phyloP scores from a whole-genome alignment of 139 green algal genomes.

The Ostreobium quekettii region DNA sequence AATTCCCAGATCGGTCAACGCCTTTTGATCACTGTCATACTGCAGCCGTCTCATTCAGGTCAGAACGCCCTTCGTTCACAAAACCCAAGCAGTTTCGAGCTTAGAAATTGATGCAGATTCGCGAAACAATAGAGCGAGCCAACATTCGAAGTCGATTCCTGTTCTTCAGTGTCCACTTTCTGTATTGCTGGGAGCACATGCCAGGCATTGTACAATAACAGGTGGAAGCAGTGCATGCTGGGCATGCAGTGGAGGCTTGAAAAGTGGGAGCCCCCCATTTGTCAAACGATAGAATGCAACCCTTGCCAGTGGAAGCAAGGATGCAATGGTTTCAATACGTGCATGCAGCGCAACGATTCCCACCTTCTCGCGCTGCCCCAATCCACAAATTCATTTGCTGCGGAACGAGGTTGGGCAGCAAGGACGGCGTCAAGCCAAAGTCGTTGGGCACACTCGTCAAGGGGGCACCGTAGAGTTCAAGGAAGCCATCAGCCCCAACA shows the following conservation, averaged over 20 bases:
- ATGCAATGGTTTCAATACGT: neutral
- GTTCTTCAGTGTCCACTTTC: too few relatives aligned
- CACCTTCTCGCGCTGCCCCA: constrained; percentile 30
- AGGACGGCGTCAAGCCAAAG: constrained; percentile 42
- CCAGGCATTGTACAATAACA: neutral
- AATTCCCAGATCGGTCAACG: too few relatives aligned
- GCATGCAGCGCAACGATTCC: neutral
- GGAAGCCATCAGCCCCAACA: constrained; percentile 42
- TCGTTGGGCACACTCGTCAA: constrained; percentile 37
- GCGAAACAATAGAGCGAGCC: too few relatives aligned
- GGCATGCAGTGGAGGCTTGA: neutral
- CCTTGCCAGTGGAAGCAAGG: neutral
- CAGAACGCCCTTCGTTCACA: too few relatives aligned
- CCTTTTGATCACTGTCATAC: too few relatives aligned
- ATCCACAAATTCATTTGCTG: constrained; percentile 65
- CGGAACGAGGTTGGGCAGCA: constrained; percentile 61
- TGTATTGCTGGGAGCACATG: too few relatives aligned
- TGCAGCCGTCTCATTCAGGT: too few relatives aligned
- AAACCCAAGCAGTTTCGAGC: too few relatives aligned
- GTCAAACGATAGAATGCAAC: neutral
- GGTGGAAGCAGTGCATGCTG: neutral
- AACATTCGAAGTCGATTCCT: too few relatives aligned
- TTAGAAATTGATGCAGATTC: too few relatives aligned
- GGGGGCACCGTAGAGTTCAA: constrained; percentile 43
- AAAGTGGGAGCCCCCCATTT: neutral